Percentiles rank a stretch among this genome's conserved stretches.
Evolutionary conservation across 768 basidiomycete species (phyloP).

Genomic region (Podaxis sp.): DNA sequence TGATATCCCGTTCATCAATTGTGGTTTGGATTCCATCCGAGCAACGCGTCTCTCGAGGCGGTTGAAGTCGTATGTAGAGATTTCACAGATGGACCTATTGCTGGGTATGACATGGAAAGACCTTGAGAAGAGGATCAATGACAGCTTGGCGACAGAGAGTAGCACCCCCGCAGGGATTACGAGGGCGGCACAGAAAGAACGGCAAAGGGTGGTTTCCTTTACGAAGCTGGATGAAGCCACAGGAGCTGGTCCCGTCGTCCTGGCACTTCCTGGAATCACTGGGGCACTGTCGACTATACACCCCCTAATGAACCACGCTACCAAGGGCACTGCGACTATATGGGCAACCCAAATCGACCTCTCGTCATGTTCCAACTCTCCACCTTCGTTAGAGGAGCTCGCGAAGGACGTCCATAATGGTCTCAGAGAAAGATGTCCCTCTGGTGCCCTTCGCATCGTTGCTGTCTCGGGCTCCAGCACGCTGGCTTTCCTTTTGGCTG

Average conservation of each 20-base stretch:
- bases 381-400: background rate
- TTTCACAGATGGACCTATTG: slow-evolving; percentile 33
- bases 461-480: slow-evolving; percentile 1
- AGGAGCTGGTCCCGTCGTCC: background rate
- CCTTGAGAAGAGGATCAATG: background rate
- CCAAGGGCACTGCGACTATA: background rate
- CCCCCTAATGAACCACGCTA: background rate
- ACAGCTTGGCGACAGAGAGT: background rate
- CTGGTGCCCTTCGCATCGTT: background rate
- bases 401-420: background rate
- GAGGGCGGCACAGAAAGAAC: background rate
- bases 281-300: background rate
- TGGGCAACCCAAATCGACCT: slow-evolving; percentile 1
- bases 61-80: slow-evolving; percentile 23
- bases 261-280: background rate
- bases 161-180: background rate
- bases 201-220: background rate
- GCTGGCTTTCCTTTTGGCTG: background rate
- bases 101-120: slow-evolving; percentile 3
- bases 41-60: slow-evolving; percentile 30
- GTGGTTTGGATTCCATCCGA: slow-evolving; percentile 39
- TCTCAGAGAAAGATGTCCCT: background rate
- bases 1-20: slow-evolving; percentile 35
- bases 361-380: background rate
- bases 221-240: background rate